Evolutionary conservation across 176 grass and related monocot species (phyloP).

Genomic region (Elaeis guineensis): DNA sequence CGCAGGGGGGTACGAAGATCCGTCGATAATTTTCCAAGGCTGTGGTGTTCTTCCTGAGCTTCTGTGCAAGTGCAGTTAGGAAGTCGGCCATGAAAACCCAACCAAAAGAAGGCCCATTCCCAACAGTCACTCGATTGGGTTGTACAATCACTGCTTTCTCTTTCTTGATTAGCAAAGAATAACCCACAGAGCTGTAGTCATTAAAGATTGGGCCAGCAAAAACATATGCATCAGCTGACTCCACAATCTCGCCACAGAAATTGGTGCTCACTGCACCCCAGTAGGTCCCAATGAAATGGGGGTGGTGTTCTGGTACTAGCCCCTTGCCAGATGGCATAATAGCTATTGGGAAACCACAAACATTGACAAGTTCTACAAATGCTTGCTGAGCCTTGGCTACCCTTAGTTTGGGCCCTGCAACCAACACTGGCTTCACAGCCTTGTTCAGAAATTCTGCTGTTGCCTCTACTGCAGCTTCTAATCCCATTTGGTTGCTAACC

Average conservation of each 20-base stretch:
- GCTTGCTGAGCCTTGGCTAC: constrained; percentile 2
- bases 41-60: constrained; percentile 8
- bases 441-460: constrained; percentile 11
- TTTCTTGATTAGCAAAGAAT: constrained; percentile 11
- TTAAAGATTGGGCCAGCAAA: constrained; percentile 9
- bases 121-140: background rate
- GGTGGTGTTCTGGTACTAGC: constrained; percentile 10
- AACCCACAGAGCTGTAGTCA: constrained; percentile 13
- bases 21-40: constrained; percentile 9
- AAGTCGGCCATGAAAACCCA: constrained; percentile 21
- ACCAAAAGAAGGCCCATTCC: constrained; percentile 11
- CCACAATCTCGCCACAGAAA: constrained; percentile 18
- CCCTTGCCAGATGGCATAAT: constrained; percentile 14
- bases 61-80: constrained; percentile 1
- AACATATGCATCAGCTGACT: constrained; percentile 13
- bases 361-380: constrained; percentile 1
- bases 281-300: constrained; percentile 14
- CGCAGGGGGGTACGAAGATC: background rate
- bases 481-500: constrained; percentile 6
- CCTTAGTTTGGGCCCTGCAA: constrained; percentile 15
- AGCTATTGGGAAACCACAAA: constrained; percentile 8
- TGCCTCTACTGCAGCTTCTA: constrained; percentile 9
- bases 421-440: constrained; percentile 8
- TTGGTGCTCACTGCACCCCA: constrained; percentile 16
- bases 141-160: constrained; percentile 9